A percentile compares a stretch with the other conserved stretches of the same genome.
phyloP scores from a whole-genome alignment of 495 filamentous ascomycete genomes.

The Daldinia vernicosa region DNA sequence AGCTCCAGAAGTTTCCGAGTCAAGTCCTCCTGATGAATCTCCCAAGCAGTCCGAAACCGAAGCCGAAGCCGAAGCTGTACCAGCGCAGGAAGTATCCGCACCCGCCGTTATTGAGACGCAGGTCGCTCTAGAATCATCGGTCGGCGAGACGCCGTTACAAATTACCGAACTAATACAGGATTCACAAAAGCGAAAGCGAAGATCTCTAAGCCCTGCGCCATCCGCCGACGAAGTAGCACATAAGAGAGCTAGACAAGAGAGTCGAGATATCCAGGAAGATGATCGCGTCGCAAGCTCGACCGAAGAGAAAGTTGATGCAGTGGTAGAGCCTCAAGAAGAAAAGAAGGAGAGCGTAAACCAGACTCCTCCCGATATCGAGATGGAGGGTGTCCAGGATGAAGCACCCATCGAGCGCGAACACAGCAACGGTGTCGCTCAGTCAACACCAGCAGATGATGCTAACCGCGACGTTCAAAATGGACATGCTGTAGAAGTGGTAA shows the following conservation, averaged over 20 bases:
- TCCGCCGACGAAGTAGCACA: conserved; percentile 54
- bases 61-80: conserved; percentile 22
- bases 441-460: conserved; percentile 13
- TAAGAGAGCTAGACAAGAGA: conserved; percentile 55
- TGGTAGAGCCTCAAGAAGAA: conserved; percentile 4
- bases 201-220: conserved; percentile 73
- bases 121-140: conserved; percentile 9
- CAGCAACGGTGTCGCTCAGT: conserved; percentile 8
- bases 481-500: conserved; percentile 37
- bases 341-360: conserved; percentile 1
- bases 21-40: conserved; percentile 22
- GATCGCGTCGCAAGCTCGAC: neutral
- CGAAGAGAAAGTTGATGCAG: conserved; percentile 9
- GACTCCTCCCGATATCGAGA: conserved; percentile 23
- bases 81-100: conserved; percentile 11
- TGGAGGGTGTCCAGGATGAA: conserved; percentile 20
- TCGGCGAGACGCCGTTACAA: conserved; percentile 33
- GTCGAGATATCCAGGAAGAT: conserved; percentile 29
- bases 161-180: conserved; percentile 63
- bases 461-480: conserved; percentile 26
- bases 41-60: conserved; percentile 14
- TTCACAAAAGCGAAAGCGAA: conserved; percentile 74
- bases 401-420: conserved; percentile 1
- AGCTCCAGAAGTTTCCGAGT: conserved; percentile 32
- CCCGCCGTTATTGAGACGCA: conserved; percentile 21